phyloP scores from a whole-genome alignment of 2,329 filamentous ascomycete species.

The Curvularia sp. region DNA sequence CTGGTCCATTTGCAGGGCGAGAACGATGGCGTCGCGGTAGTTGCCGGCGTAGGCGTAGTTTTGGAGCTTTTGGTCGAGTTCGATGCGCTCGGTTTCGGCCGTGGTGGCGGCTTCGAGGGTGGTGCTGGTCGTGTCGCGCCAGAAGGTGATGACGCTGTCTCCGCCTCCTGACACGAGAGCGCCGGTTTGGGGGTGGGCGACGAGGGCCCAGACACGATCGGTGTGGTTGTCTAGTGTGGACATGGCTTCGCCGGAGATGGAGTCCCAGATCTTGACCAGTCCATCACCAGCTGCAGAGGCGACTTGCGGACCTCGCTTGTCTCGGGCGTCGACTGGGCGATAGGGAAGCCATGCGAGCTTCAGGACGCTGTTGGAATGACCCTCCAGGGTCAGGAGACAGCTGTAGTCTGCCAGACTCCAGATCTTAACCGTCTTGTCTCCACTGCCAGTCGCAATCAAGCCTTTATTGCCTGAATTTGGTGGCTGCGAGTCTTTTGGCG shows the following conservation, averaged over 20 bases:
- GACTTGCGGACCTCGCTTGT: slow-evolving; percentile 71
- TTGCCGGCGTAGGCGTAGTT: slow-evolving; percentile 89
- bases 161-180: slow-evolving; percentile 88
- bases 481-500: slow-evolving; percentile 74
- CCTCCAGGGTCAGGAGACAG: slow-evolving; percentile 92
- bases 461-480: slow-evolving; percentile 71
- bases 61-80: slow-evolving; percentile 92
- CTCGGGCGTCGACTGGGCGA: slow-evolving; percentile 46
- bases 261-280: slow-evolving; percentile 95
- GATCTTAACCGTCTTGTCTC: slow-evolving; percentile 94
- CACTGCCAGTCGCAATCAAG: slow-evolving; percentile 85
- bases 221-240: slow-evolving; percentile 96
- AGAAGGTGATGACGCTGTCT: slow-evolving; percentile 93
- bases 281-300: slow-evolving; percentile 92
- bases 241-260: slow-evolving; percentile 80
- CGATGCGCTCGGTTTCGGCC: slow-evolving; percentile 78
- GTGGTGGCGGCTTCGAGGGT: slow-evolving; percentile 77
- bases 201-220: slow-evolving; percentile 91
- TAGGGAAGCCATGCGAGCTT: slow-evolving; percentile 87
- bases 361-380: slow-evolving; percentile 92
- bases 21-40: slow-evolving; percentile 89
- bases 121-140: slow-evolving; percentile 86
- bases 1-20: slow-evolving; percentile 93
- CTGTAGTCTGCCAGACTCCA: slow-evolving; percentile 94
- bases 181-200: slow-evolving; percentile 68